These are phyloP conservation scores for Farysia itapuensis DNA, from an alignment of 1,284 basidiomycete species.

Conservation along the genomic window DNA sequence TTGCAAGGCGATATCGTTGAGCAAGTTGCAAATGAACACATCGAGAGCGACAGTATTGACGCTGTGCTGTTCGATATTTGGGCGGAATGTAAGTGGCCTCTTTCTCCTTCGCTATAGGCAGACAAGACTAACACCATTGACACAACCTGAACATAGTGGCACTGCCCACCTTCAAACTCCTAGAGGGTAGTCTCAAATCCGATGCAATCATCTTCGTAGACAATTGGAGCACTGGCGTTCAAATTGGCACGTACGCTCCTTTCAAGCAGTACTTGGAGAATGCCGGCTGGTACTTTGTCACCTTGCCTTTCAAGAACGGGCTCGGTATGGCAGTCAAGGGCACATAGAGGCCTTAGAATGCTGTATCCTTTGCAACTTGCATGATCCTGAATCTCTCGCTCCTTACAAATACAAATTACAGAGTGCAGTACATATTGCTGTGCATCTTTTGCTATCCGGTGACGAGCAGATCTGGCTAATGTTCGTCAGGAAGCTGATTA, in stretches of 20 bases:
- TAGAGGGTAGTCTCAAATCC: constrained; percentile 13
- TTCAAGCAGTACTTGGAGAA: constrained; percentile 21
- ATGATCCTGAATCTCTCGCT: too few relatives aligned
- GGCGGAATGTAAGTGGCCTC: constrained; percentile 15
- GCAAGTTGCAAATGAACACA: constrained; percentile 8
- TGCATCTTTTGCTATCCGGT: too few relatives aligned
- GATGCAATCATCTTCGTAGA: constrained; percentile 29
- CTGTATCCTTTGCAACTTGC: too few relatives aligned
- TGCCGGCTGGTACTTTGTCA: constrained; percentile 19
- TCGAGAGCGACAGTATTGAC: constrained; percentile 11
- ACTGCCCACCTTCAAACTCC: constrained; percentile 28
- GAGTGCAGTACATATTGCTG: too few relatives aligned
- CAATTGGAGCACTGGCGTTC: constrained; percentile 21
- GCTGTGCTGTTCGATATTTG: constrained; percentile 36
- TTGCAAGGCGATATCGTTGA: constrained; percentile 24
- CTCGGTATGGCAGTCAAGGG: constrained; percentile 15
- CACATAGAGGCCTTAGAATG: too few relatives aligned
- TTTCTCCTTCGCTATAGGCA: not conserved
- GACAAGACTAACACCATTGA: not conserved
- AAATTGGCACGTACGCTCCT: constrained; percentile 13
- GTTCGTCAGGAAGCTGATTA: constrained; percentile 7
- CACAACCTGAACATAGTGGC: constrained; percentile 6
- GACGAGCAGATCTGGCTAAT: too few relatives aligned
- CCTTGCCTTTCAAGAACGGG: constrained; percentile 32
- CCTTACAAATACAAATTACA: too few relatives aligned